Evolutionary conservation across 306 rosid species (phyloP).

Genomic region (Quercus aquifolioides): DNA sequence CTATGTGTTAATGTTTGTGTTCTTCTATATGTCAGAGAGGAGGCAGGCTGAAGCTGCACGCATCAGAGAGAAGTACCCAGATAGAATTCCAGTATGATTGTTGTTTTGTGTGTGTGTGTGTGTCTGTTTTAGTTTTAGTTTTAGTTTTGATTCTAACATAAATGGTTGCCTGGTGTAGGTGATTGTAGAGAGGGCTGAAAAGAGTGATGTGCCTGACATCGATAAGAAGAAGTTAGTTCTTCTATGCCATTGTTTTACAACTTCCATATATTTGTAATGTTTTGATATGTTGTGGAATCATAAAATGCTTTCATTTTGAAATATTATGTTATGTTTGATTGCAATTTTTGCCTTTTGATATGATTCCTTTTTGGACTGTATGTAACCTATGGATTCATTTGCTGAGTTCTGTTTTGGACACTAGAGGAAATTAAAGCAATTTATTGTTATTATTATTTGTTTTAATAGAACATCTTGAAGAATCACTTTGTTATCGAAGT

Average conservation of each 20-base stretch:
- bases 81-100: conserved; percentile 64
- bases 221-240: conserved; percentile 59
- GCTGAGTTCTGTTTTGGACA: not conserved
- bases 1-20: not conserved
- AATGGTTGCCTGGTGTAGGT: conserved; percentile 38
- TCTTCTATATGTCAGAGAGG: conserved; percentile 37
- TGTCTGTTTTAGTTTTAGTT: not conserved
- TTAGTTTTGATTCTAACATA: not conserved
- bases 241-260: not conserved
- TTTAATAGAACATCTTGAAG: not conserved
- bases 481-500: not conserved
- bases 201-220: conserved; percentile 63
- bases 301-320: not conserved
- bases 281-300: not conserved
- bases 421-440: not conserved
- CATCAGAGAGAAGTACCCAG: conserved; percentile 65
- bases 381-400: not conserved
- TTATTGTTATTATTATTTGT: not conserved
- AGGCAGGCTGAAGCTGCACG: conserved; percentile 66
- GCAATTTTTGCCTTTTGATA: not conserved
- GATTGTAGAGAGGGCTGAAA: conserved; percentile 67
- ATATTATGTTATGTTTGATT: not conserved
- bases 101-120: not conserved
- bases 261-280: not conserved
- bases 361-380: not conserved